Percentiles rank a stretch among this genome's conserved stretches.
phyloP scores from a whole-genome alignment of 495 filamentous ascomycete genomes.

The Lophiostoma macrostomum region DNA sequence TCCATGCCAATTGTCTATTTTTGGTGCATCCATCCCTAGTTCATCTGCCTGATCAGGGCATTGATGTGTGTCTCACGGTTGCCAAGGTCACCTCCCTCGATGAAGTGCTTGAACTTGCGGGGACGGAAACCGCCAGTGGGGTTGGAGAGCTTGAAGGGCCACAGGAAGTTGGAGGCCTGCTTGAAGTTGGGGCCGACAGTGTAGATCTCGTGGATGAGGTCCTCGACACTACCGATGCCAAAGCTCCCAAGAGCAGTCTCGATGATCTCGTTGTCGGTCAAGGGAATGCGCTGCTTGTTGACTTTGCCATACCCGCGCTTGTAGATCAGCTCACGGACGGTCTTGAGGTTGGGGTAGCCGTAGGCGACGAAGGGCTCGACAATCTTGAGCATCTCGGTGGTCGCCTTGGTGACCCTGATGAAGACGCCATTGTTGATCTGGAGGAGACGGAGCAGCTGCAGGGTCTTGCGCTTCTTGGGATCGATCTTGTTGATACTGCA shows the following conservation, averaged over 20 bases:
- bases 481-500: constrained; percentile 99
- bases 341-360: constrained; percentile 98
- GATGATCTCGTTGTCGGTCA: constrained; percentile 96
- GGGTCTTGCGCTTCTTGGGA: constrained; percentile 99
- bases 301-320: constrained; percentile 49
- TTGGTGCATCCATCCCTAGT: constrained; percentile 67
- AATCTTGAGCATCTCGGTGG: constrained; percentile 93
- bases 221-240: constrained; percentile 99
- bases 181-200: constrained; percentile 85
- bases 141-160: constrained; percentile 99
- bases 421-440: constrained; percentile 99
- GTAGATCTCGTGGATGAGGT: constrained; percentile 99
- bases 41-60: constrained; percentile 94
- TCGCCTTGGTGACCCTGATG: constrained; percentile 95
- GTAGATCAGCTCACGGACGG: constrained; percentile 97
- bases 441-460: constrained; percentile 96
- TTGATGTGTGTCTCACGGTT: constrained; percentile 99
- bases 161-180: constrained; percentile 99
- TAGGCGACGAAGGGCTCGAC: constrained; percentile 98
- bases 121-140: constrained; percentile 93
- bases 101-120: constrained; percentile 99
- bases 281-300: constrained; percentile 89
- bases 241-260: constrained; percentile 94
- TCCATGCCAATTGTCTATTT: no score
- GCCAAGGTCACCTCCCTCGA: constrained; percentile 96